A percentile compares a stretch with the other conserved stretches of the same genome.
phyloP scores from a whole-genome alignment of 2,329 filamentous ascomycete species.

The Fusarium pininemorale region DNA sequence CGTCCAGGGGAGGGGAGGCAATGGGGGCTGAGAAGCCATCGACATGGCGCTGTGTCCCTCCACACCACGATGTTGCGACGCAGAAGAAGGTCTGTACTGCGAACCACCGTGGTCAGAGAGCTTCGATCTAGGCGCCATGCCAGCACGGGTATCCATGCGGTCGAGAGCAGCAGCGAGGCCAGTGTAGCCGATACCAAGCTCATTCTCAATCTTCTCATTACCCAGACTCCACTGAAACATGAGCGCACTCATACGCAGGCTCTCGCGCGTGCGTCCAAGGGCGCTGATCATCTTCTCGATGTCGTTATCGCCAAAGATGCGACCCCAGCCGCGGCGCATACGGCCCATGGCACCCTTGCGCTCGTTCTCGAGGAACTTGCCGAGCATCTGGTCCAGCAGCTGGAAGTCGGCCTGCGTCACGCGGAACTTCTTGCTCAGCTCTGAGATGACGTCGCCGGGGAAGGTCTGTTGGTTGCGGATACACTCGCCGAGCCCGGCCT shows the following conservation, averaged over 20 bases:
- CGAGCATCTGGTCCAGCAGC: conserved; percentile 69
- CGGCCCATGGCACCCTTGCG: conserved; percentile 67
- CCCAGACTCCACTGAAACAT: conserved; percentile 74
- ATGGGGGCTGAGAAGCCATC: conserved; percentile 27
- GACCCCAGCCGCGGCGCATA: conserved; percentile 68
- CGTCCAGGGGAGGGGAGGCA: conserved; percentile 41
- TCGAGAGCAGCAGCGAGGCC: conserved; percentile 72
- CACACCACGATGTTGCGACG: conserved; percentile 37
- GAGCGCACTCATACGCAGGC: conserved; percentile 69
- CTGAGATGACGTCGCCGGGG: conserved; percentile 68
- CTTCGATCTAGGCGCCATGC: conserved; percentile 30
- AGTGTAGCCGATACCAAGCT: conserved; percentile 73
- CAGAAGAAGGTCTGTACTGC: conserved; percentile 38
- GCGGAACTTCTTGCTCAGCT: conserved; percentile 71
- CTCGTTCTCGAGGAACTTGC: conserved; percentile 69
- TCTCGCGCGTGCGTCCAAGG: conserved; percentile 67
- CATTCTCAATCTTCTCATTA: conserved; percentile 64
- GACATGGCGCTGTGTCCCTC: conserved; percentile 23
- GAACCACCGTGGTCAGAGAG: conserved; percentile 26
- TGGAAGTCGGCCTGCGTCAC: conserved; percentile 69
- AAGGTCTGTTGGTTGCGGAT: conserved; percentile 61
- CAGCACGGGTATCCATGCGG: conserved; percentile 43
- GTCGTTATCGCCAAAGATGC: conserved; percentile 70
- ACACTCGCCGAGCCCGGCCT: conserved; percentile 69
- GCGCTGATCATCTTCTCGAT: conserved; percentile 67